Base-by-base conservation (phyloP, 2,329 filamentous ascomycete species). In the Neoarthrinium moseri region DNA sequence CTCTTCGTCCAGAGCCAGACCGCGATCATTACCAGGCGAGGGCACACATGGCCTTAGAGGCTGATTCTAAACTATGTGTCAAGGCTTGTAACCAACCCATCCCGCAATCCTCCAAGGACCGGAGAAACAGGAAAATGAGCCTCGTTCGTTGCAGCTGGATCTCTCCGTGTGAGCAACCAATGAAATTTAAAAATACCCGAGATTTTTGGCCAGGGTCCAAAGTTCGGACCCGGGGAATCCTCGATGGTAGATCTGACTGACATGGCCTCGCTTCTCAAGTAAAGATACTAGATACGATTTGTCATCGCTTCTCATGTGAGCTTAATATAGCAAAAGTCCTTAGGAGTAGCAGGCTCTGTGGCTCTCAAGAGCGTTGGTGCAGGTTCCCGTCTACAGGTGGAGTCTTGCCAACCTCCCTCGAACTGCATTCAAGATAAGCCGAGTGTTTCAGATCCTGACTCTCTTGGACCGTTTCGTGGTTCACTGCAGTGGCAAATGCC, bases 371-470 rank as follows among this genome's bases (percentile, higher is more conserved):
- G 64, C 56, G 58, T 65, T 61, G 66, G 67, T 65, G 69, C 65
- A 64, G 56, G 60, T 61, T 64, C 59, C 68, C 68, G 67, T 63
- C 52, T 56, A 56, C 55, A 59, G 57, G 56, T 60, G 56, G 44
- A 55, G 47, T 24, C 11, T 13, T 56, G 44, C 48, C 51, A 54
- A 54, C 50, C 35, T 46, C 45, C 48, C 49, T 49, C 49, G 53
- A 56, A 43, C 48, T 51, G n/a, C n/a, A n/a, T n/a, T n/a, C n/a
- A n/a, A n/a, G n/a, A n/a, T n/a, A n/a, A n/a, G n/a, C 48, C 45
- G 15, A 33, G 8, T 58, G 54, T 60, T 59, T 57, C 57, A 57
- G 47, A 52, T 46, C 45, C 48, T 50, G 48, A 45, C 45, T 49
- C 23, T 34, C 47, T 43, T 47, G 45, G 38, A 46, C 46, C 44